Conservation (phyloP, 75 land plant species). For the Cryptomeria japonica region DNA sequence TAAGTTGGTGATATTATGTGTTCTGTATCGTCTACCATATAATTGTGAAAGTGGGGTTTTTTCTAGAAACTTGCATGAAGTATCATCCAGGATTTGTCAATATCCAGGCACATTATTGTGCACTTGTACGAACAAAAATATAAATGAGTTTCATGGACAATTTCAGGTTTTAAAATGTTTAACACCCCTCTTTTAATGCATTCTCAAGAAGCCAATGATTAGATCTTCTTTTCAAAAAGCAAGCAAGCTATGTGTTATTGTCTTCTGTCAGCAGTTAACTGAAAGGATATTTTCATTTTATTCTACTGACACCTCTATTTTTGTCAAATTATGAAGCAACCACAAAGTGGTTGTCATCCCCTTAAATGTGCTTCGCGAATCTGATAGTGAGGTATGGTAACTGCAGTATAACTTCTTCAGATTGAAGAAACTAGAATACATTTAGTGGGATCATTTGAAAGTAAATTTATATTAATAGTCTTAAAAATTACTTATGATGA, state of each 20-base stretch:
- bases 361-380: not conserved
- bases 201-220: not conserved
- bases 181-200: not conserved
- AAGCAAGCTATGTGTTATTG: not conserved
- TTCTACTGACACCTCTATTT: not conserved
- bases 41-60: not conserved
- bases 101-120: not conserved
- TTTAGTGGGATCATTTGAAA: not conserved
- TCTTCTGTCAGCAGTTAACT: not conserved
- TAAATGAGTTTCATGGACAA: not conserved
- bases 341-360: not conserved
- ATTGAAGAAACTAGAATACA: not conserved
- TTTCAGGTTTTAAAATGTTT: constrained; percentile 1
- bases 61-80: not conserved
- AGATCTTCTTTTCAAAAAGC: not conserved
- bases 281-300: not conserved
- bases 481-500: not conserved
- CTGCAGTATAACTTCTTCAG: not conserved
- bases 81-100: not conserved
- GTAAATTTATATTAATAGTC: not conserved
- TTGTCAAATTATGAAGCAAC: not conserved
- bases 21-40: not conserved
- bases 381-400: not conserved
- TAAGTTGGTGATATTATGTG: not conserved
- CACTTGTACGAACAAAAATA: not conserved